Evolutionary conservation across 1,284 basidiomycete genomes (phyloP).

Genomic region (Ustilago lituana): DNA sequence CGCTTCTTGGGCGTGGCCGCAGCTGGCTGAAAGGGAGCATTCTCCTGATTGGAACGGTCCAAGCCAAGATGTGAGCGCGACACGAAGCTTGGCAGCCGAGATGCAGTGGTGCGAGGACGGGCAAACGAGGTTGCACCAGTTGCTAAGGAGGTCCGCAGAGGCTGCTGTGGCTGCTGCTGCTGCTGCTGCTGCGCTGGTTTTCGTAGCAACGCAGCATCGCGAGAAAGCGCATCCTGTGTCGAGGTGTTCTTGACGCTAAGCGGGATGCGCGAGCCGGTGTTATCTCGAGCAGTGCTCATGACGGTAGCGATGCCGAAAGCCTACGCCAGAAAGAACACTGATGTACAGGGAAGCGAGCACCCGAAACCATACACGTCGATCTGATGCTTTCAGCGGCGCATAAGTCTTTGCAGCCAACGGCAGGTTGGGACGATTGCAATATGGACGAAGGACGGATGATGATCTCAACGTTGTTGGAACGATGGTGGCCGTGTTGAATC

Average conservation of each 20-base stretch:
- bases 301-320: slow-evolving; percentile 1
- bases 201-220: slow-evolving; percentile 21
- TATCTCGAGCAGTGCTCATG: slow-evolving; percentile 41
- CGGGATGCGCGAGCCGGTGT: slow-evolving; percentile 34
- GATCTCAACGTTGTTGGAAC: too few relatives aligned
- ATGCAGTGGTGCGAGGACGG: slow-evolving; percentile 30
- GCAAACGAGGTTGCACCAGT: slow-evolving; percentile 1
- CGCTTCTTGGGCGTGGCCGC: slow-evolving; percentile 63
- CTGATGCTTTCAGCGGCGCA: slow-evolving; percentile 11
- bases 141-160: slow-evolving; percentile 3
- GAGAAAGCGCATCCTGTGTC: slow-evolving; percentile 22
- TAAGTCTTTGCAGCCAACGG: slow-evolving; percentile 4
- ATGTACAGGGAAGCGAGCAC: slow-evolving; percentile 5
- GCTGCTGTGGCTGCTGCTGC: slow-evolving; percentile 23
- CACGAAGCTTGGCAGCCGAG: slow-evolving; percentile 38
- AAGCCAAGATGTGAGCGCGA: slow-evolving; percentile 45
- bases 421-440: neutral
- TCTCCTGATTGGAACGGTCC: slow-evolving; percentile 44
- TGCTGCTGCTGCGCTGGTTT: slow-evolving; percentile 25
- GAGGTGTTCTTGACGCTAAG: slow-evolving; percentile 46
- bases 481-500: too few relatives aligned
- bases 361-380: slow-evolving; percentile 8
- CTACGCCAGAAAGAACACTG: neutral
- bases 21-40: slow-evolving; percentile 12
- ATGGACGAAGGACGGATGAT: neutral